Evolutionary conservation across 2,329 filamentous ascomycete species (phyloP).

Genomic region (Coniochaeta sp.): DNA sequence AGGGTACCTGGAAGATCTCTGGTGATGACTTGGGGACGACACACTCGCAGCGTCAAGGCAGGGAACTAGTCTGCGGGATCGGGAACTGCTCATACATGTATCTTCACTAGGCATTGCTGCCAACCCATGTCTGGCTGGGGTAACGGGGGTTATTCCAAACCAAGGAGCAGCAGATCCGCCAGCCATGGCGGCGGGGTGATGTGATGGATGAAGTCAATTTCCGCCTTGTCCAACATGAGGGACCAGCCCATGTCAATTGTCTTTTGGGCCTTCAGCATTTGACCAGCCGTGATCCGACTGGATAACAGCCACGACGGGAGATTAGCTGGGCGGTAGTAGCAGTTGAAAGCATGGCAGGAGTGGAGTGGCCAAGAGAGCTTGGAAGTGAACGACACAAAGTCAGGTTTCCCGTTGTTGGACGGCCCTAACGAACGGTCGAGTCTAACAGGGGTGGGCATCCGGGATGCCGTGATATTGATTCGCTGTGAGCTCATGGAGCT

Average conservation of each 20-base stretch:
- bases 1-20: background rate
- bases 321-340: background rate
- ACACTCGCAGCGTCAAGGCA: background rate
- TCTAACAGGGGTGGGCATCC: background rate
- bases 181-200: slow-evolving; percentile 1
- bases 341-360: slow-evolving; percentile 1
- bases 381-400: background rate
- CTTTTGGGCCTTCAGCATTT: background rate
- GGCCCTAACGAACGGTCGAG: background rate
- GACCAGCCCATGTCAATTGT: background rate
- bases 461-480: background rate
- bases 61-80: background rate
- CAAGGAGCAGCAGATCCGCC: background rate
- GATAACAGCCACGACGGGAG: background rate
- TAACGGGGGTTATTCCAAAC: background rate
- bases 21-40: background rate
- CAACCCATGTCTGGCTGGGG: background rate
- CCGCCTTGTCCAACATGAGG: background rate
- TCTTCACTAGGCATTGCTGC: background rate
- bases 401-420: background rate
- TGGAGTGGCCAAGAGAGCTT: background rate
- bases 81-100: background rate
- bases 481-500: background rate
- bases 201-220: slow-evolving; percentile 2
- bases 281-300: slow-evolving; percentile 1